Evolutionary conservation across 768 basidiomycete species (phyloP).

Genomic region (Aureoboletus auriporus): DNA sequence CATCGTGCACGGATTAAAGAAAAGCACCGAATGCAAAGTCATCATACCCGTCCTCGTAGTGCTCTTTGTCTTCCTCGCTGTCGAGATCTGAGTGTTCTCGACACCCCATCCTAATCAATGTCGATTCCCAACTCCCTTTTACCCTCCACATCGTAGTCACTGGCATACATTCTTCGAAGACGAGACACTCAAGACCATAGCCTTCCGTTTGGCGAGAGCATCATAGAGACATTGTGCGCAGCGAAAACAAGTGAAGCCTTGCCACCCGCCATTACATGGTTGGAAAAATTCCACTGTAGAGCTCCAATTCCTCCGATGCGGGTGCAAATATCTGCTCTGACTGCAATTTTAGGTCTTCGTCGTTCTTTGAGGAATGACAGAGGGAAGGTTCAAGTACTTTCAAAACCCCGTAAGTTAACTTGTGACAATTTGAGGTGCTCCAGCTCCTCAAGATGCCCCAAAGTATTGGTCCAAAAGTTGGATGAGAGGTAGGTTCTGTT

Average conservation of each 20-base stretch:
- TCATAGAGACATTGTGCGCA: slow-evolving; percentile 12
- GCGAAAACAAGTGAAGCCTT: background rate
- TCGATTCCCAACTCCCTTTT: slow-evolving; percentile 7
- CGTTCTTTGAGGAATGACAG: background rate
- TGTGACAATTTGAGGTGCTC: slow-evolving; percentile 7
- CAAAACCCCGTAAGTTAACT: slow-evolving; percentile 9
- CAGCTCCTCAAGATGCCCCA: slow-evolving; percentile 16
- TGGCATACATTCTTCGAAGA: slow-evolving; percentile 6
- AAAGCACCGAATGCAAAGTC: too few species aligned
- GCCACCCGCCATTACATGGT: background rate
- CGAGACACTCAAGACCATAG: slow-evolving; percentile 9
- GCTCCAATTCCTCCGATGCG: slow-evolving; percentile 10
- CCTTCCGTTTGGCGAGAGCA: slow-evolving; percentile 10
- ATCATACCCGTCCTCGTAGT: too few species aligned
- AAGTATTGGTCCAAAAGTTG: slow-evolving; percentile 14
- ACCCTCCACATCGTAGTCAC: background rate
- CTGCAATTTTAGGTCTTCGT: background rate
- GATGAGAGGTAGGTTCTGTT: slow-evolving; percentile 3
- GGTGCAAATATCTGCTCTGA: slow-evolving; percentile 14
- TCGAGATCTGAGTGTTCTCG: background rate
- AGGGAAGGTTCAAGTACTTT: background rate
- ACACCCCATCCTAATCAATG: slow-evolving; percentile 18
- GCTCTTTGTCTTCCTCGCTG: background rate
- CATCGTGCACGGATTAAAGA: too few species aligned
- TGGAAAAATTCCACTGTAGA: slow-evolving; percentile 8